These are phyloP conservation scores for Mortierella polycephala DNA, from an alignment of 371 early-diverging fungal genomes.

Conservation along the genomic window DNA sequence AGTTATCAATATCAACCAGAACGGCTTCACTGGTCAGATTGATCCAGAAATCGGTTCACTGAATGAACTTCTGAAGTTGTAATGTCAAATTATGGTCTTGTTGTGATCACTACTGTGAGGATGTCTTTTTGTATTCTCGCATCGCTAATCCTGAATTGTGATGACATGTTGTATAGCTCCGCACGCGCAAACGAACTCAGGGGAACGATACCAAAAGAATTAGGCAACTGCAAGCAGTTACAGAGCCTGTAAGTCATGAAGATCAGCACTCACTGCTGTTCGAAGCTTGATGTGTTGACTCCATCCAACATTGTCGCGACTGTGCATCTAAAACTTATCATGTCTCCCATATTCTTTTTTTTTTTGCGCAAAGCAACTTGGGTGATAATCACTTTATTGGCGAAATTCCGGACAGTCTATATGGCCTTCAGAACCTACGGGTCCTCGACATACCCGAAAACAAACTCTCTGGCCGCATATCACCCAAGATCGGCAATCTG, in stretches of 20 bases:
- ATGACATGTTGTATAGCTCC: slow-evolving; percentile 8
- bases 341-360: too few species aligned
- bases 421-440: slow-evolving; percentile 24
- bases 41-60: slow-evolving; percentile 27
- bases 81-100: not conserved
- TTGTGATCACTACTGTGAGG: too few species aligned
- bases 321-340: too few species aligned
- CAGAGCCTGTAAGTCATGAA: slow-evolving; percentile 9
- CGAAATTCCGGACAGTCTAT: slow-evolving; percentile 29
- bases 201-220: slow-evolving; percentile 22
- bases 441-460: slow-evolving; percentile 31
- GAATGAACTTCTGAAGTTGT: slow-evolving; percentile 25
- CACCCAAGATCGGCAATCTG: slow-evolving; percentile 24
- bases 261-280: not conserved
- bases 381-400: slow-evolving; percentile 36
- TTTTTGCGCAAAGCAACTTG: slow-evolving; percentile 2
- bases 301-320: too few species aligned
- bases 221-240: slow-evolving; percentile 30
- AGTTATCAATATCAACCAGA: slow-evolving; percentile 36
- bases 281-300: not conserved
- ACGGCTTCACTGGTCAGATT: slow-evolving; percentile 37
- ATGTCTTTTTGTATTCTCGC: not conserved
- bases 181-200: slow-evolving; percentile 40
- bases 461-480: slow-evolving; percentile 16
- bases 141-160: not conserved